Conservation (phyloP, 345 rosid genomes). For the Eucalyptus grandis region DNA sequence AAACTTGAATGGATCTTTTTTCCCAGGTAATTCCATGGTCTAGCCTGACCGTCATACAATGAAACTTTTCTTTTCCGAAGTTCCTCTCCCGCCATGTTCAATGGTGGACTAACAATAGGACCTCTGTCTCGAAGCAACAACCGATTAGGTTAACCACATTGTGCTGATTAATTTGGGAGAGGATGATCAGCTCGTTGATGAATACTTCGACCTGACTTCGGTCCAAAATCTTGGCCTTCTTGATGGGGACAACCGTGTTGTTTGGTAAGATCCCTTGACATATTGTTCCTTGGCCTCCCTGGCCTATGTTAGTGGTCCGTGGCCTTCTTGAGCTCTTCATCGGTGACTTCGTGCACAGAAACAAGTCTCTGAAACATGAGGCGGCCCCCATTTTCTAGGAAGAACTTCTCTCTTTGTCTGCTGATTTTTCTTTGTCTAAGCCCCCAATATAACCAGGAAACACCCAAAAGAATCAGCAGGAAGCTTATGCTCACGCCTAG, state of each 20-base stretch:
- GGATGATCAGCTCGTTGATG: constrained; percentile 24
- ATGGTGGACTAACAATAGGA: constrained; percentile 13
- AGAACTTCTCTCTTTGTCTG: background rate
- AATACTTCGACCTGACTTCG: constrained; percentile 24
- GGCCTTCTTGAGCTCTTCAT: background rate
- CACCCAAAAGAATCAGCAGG: background rate
- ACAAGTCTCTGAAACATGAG: background rate
- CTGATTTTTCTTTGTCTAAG: background rate
- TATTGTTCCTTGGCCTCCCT: no score
- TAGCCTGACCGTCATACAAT: no score
- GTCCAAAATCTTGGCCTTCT: constrained; percentile 22
- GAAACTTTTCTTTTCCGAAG: no score
- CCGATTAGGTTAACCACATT: constrained; percentile 30
- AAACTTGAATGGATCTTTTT: no score
- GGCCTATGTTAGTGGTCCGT: no score
- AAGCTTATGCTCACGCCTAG: background rate
- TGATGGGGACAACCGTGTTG: constrained; percentile 16
- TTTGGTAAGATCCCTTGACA: constrained; percentile 14
- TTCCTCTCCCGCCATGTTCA: no score
- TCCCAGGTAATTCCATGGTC: no score
- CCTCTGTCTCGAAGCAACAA: constrained; percentile 29
- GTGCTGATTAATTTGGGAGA: constrained; percentile 30
- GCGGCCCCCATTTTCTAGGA: constrained; percentile 15
- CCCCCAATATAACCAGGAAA: background rate
- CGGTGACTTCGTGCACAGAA: background rate